phyloP scores from a whole-genome alignment of 352 stramenopile species.

The Pythium coloratum region DNA sequence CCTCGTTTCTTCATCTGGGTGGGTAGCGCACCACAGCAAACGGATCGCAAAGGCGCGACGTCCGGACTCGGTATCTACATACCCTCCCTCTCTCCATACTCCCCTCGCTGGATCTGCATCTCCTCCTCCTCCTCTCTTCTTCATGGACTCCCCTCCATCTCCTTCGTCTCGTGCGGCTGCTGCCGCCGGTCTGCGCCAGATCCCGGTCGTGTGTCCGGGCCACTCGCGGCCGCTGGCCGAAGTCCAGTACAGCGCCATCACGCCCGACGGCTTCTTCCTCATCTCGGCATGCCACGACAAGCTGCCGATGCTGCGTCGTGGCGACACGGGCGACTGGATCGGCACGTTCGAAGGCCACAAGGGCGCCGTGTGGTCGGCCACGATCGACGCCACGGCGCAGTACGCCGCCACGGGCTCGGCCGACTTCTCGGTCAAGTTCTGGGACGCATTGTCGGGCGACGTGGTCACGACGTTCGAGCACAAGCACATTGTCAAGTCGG shows the following conservation, averaged over 20 bases:
- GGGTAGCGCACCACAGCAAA: conserved; percentile 2
- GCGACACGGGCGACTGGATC: conserved; percentile 93
- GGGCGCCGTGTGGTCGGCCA: conserved; percentile 91
- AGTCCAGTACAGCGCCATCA: conserved; percentile 67
- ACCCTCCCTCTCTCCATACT: conserved; percentile 1
- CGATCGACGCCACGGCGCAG: conserved; percentile 79
- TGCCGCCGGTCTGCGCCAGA: conserved; percentile 56
- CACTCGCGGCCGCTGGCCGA: conserved; percentile 82
- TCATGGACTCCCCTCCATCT: conserved; percentile 37
- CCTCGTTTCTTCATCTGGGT: conserved; percentile 14
- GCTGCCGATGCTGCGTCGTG: conserved; percentile 85
- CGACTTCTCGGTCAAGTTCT: conserved; percentile 96
- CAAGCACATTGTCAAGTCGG: conserved; percentile 97
- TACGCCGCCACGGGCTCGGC: conserved; percentile 91
- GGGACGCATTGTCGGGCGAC: conserved; percentile 96
- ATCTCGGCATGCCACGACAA: conserved; percentile 89
- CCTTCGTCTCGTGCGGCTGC: conserved; percentile 36
- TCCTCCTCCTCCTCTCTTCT: neutral
- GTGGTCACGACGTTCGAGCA: conserved; percentile 93
- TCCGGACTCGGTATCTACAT: neutral
- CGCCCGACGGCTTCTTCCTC: conserved; percentile 58
- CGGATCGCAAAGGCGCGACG: conserved; percentile 27
- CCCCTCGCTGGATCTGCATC: neutral
- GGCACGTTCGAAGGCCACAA: conserved; percentile 98
- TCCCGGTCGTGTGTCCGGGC: conserved; percentile 85